Conservation (phyloP, 805 yeast genomes). For the Citeromyces matritensis region DNA sequence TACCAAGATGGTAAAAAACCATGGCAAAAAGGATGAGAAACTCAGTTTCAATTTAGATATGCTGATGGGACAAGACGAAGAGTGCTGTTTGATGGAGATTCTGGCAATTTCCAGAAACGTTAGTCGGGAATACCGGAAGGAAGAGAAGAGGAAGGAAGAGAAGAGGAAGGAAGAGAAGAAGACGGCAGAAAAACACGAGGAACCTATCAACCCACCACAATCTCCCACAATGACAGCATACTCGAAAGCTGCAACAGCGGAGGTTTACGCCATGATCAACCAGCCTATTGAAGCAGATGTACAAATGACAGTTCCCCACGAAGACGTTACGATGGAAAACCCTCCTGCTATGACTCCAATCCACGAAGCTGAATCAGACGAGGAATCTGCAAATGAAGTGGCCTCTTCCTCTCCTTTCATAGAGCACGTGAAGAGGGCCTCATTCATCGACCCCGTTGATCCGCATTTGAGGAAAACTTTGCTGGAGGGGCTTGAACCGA, state of each 20-base stretch:
- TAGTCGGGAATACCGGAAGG: background rate
- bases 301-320: conserved; percentile 5
- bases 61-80: conserved; percentile 26
- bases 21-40: conserved; percentile 47
- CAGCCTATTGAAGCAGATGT: conserved; percentile 20
- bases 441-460: conserved; percentile 23
- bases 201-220: conserved; percentile 16
- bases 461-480: conserved; percentile 19
- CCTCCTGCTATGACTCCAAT: conserved; percentile 1
- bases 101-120: conserved; percentile 10
- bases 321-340: background rate
- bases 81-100: conserved; percentile 47
- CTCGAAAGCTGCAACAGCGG: conserved; percentile 63
- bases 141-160: conserved; percentile 1
- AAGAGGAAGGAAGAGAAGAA: conserved; percentile 2
- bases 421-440: background rate
- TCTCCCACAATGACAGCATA: conserved; percentile 74
- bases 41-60: conserved; percentile 46
- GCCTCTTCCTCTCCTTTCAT: background rate
- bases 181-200: conserved; percentile 3
- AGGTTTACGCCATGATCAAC: conserved; percentile 64
- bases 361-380: conserved; percentile 3
- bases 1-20: conserved; percentile 31
- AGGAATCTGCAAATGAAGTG: no score
- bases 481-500: conserved; percentile 19